Conservation (phyloP, 331 rosid species). For the Pyracantha coccinea region DNA sequence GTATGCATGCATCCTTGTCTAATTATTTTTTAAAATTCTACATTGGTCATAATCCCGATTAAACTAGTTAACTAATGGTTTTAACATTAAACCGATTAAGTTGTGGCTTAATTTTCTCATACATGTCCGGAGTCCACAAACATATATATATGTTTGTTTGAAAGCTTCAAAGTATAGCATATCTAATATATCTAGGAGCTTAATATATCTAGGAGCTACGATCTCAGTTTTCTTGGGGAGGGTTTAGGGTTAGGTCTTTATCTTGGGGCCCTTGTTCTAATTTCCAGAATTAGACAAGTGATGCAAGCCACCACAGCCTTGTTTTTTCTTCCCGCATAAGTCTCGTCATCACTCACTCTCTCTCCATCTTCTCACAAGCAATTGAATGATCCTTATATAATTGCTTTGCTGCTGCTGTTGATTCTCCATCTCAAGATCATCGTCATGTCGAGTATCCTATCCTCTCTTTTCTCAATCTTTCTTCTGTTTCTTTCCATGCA, state of each 20-base stretch:
- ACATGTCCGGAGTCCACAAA: constrained; percentile 1
- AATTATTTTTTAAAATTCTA: neutral
- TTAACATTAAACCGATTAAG: neutral
- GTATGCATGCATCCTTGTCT: neutral
- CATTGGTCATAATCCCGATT: neutral
- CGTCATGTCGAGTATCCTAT: constrained; percentile 8
- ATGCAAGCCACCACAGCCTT: neutral
- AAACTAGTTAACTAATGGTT: neutral
- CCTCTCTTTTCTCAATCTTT: constrained; percentile 6
- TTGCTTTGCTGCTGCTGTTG: neutral
- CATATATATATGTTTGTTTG: neutral
- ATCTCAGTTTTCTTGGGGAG: neutral
- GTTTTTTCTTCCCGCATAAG: neutral
- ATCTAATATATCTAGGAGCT: too few relatives aligned
- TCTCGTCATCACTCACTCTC: constrained; percentile 5
- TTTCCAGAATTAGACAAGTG: neutral
- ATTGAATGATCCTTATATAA: neutral
- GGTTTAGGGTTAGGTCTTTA: neutral
- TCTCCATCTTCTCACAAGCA: neutral
- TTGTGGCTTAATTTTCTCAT: constrained; percentile 7
- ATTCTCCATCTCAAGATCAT: neutral
- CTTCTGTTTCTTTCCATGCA: constrained; percentile 20
- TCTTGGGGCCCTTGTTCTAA: neutral
- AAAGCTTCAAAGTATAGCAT: neutral
- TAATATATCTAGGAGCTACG: neutral